phyloP scores from a whole-genome alignment of 352 stramenopile species.

The Pythium chondricola region DNA sequence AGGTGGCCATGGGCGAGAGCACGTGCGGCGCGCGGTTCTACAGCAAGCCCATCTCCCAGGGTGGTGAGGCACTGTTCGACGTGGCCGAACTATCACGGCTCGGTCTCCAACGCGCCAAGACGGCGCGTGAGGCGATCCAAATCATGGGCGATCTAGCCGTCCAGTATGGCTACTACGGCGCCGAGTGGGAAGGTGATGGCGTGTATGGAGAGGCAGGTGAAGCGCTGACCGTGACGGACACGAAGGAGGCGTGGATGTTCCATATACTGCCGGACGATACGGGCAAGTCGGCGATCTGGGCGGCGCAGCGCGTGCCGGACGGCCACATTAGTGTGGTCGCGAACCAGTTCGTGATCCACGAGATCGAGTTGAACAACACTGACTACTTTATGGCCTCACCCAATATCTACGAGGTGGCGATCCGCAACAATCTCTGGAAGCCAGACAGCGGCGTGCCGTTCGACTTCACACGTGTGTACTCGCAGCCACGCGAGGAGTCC shows the following conservation, averaged over 20 bases:
- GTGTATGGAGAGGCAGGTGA: conserved; percentile 80
- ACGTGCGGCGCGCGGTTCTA: conserved; percentile 65
- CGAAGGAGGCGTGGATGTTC: conserved; percentile 92
- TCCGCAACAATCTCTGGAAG: conserved; percentile 75
- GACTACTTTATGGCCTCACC: conserved; percentile 85
- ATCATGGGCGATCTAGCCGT: conserved; percentile 93
- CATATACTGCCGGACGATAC: conserved; percentile 94
- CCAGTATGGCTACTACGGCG: conserved; percentile 92
- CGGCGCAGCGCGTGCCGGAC: conserved; percentile 87
- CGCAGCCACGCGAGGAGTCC: conserved; percentile 45
- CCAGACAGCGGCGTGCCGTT: conserved; percentile 48
- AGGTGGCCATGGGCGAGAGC: conserved; percentile 77
- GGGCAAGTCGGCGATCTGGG: conserved; percentile 89
- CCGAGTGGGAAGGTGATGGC: conserved; percentile 59
- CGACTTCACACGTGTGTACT: conserved; percentile 88
- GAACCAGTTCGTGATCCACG: conserved; percentile 94
- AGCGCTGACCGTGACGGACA: conserved; percentile 88
- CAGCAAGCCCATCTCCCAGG: conserved; percentile 51
- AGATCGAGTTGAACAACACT: conserved; percentile 69
- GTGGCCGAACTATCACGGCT: conserved; percentile 84
- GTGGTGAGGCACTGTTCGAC: conserved; percentile 86
- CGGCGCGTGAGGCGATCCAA: conserved; percentile 74
- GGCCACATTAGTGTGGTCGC: conserved; percentile 82
- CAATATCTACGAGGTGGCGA: conserved; percentile 87
- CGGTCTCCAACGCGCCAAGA: conserved; percentile 80